These are phyloP conservation scores for Lathyrus sativus DNA, from an alignment of 306 rosid species.

Conservation along the genomic window DNA sequence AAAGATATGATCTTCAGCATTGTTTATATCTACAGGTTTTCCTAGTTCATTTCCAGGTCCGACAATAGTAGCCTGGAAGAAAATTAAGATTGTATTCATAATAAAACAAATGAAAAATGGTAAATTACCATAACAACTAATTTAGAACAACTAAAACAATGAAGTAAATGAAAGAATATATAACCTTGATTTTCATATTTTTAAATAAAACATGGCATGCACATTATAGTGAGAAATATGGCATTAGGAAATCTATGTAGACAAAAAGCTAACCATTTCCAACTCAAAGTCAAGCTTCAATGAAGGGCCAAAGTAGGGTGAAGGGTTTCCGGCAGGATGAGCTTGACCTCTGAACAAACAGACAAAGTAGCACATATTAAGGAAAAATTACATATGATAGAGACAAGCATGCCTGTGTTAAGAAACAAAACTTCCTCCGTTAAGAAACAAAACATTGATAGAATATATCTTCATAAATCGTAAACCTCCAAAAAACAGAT, in stretches of 20 bases:
- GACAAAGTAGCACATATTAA: constrained; percentile 30
- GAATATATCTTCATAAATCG: constrained; percentile 13
- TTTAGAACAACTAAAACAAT: constrained; percentile 3
- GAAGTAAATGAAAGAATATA: constrained; percentile 13
- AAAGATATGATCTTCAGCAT: constrained; percentile 87
- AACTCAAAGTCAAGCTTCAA: constrained; percentile 82
- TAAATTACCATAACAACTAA: constrained; percentile 21
- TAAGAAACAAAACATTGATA: too few relatives aligned
- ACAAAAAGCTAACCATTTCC: constrained; percentile 74
- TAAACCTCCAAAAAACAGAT: constrained; percentile 14
- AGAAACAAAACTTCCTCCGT: too few relatives aligned
- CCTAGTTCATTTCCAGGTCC: constrained; percentile 97
- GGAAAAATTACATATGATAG: too few relatives aligned
- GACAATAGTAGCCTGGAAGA: constrained; percentile 80
- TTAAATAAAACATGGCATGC: neutral
- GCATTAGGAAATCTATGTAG: neutral
- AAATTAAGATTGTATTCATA: constrained; percentile 26
- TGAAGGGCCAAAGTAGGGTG: constrained; percentile 85
- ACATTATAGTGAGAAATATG: constrained; percentile 9
- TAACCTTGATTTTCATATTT: constrained; percentile 18
- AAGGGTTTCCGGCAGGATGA: constrained; percentile 57
- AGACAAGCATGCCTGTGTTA: too few relatives aligned
- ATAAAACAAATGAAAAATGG: constrained; percentile 13
- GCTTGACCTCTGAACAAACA: constrained; percentile 80
- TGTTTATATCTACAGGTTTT: constrained; percentile 76